Percentiles rank a stretch among this genome's conserved stretches.
Conservation (phyloP, 768 basidiomycete species). For the Neoboletus brunneissimus region DNA sequence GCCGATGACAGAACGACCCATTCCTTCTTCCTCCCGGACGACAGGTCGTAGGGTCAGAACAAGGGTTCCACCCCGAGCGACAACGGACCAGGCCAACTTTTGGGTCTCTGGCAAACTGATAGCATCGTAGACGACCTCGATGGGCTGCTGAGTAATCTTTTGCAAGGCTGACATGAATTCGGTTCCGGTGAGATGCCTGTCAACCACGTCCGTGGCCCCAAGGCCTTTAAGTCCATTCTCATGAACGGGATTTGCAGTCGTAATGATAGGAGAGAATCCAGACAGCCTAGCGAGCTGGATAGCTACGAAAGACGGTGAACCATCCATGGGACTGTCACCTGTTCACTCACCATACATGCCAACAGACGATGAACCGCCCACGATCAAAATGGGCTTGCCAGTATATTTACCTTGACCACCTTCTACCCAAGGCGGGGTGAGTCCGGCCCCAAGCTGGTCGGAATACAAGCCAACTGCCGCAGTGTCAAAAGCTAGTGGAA, state of each 20-base stretch:
- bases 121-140: conserved; percentile 30
- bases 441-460: conserved; percentile 35
- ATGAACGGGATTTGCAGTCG: conserved; percentile 36
- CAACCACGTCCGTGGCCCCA: conserved; percentile 42
- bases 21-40: conserved; percentile 24
- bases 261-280: conserved; percentile 42
- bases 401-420: conserved; percentile 37
- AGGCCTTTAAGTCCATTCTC: conserved; percentile 32
- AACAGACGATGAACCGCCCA: conserved; percentile 49
- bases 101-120: conserved; percentile 37
- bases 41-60: conserved; percentile 24
- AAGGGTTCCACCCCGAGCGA: conserved; percentile 36
- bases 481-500: conserved; percentile 48
- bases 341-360: conserved; percentile 43
- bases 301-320: conserved; percentile 20
- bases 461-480: conserved; percentile 48
- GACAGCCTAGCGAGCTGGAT: conserved; percentile 41
- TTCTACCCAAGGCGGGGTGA: conserved; percentile 37
- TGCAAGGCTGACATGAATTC: conserved; percentile 20
- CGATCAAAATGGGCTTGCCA: conserved; percentile 42
- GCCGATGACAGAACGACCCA: conserved; percentile 15
- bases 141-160: conserved; percentile 23
- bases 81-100: conserved; percentile 27
- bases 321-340: neutral
- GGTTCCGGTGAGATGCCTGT: conserved; percentile 22